Evolutionary conservation across 495 filamentous ascomycete species (phyloP).

Genomic region (Lepidopterella palustris): DNA sequence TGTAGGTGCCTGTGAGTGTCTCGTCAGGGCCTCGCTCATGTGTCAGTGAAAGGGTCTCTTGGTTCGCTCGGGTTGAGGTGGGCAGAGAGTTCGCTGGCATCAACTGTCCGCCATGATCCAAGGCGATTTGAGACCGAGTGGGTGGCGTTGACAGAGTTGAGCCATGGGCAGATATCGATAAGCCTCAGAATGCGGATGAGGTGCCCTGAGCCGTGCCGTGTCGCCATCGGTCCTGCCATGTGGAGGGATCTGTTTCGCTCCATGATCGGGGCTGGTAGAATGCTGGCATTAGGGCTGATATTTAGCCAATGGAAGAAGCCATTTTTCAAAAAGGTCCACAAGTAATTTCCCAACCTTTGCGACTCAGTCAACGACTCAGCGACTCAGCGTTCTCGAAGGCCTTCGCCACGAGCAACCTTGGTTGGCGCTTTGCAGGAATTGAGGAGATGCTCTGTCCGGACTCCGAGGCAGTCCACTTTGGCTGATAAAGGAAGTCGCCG

Average conservation of each 20-base stretch:
- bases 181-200: neutral
- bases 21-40: too few relatives aligned
- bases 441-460: too few relatives aligned
- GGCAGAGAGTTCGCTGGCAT: too few relatives aligned
- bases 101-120: too few relatives aligned
- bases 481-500: too few relatives aligned
- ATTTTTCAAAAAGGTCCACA: constrained; percentile 10
- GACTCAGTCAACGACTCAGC: neutral
- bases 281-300: constrained; percentile 1
- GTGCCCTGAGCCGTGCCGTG: neutral
- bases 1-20: too few relatives aligned
- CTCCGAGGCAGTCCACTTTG: too few relatives aligned
- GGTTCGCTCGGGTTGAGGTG: too few relatives aligned
- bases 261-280: neutral
- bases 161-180: neutral
- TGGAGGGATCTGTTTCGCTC: neutral
- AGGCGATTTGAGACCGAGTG: neutral
- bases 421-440: too few relatives aligned
- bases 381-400: constrained; percentile 1
- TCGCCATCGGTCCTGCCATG: neutral
- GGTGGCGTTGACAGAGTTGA: neutral
- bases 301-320: neutral
- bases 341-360: constrained; percentile 18
- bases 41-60: too few relatives aligned
- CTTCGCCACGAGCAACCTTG: too few relatives aligned